phyloP scores from a whole-genome alignment of 164 flowering plant genomes.

The Aristolochia californica region DNA sequence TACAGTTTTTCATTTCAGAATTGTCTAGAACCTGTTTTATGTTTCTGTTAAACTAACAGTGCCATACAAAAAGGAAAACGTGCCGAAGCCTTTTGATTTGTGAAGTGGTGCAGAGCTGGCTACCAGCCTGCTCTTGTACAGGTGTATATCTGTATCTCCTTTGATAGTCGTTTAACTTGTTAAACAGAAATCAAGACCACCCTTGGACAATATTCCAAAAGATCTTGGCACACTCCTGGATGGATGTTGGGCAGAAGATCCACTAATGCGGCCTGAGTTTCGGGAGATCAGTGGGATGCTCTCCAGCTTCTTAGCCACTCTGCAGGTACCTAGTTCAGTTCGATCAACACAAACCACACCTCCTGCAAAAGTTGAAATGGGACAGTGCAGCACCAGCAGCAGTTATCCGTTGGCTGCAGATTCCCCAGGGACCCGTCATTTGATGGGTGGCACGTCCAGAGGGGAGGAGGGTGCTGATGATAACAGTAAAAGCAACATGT shows the following conservation, averaged over 20 bases:
- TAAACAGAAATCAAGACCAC: conserved; percentile 49
- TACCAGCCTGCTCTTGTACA: too few relatives aligned
- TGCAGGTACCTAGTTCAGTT: neutral
- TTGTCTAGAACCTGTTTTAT: neutral
- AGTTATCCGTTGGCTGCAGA: conserved; percentile 1
- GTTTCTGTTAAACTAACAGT: neutral
- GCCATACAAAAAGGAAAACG: neutral
- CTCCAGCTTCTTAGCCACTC: conserved; percentile 8
- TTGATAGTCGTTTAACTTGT: neutral
- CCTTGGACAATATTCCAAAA: conserved; percentile 32
- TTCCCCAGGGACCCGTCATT: conserved; percentile 17
- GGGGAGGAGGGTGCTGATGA: conserved; percentile 4
- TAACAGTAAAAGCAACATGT: too few relatives aligned
- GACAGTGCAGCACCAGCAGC: conserved; percentile 1
- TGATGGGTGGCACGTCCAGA: conserved; percentile 10
- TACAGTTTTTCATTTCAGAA: neutral
- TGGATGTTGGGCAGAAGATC: conserved; percentile 63
- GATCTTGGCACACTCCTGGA: conserved; percentile 33
- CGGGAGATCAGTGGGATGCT: conserved; percentile 25
- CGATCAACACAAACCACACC: conserved; percentile 5
- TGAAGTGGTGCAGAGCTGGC: too few relatives aligned
- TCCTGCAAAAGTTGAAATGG: conserved; percentile 4
- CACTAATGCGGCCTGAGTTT: conserved; percentile 54
- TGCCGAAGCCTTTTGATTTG: too few relatives aligned
- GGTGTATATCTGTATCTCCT: neutral